Conservation (phyloP, 1,284 basidiomycete species). For the Moesziomyces sp. region DNA sequence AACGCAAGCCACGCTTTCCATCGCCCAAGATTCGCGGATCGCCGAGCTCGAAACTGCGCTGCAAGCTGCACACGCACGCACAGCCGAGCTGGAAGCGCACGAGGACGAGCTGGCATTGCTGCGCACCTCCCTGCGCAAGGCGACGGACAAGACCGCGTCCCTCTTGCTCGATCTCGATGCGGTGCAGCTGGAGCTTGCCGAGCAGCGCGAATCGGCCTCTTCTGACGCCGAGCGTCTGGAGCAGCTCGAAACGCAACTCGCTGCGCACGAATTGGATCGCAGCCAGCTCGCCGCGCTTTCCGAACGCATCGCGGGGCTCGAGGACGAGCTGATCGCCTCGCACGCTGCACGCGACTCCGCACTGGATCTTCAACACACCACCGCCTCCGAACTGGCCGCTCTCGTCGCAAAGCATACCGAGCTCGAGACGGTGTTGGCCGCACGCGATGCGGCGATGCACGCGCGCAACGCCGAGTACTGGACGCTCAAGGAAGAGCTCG, state of each 20-base stretch:
- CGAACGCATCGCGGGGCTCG: not conserved
- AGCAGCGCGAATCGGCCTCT: slow-evolving; percentile 18
- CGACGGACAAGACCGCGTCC: slow-evolving; percentile 3
- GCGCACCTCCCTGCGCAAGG: slow-evolving; percentile 1
- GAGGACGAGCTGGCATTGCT: slow-evolving; percentile 9
- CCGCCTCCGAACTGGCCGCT: not conserved
- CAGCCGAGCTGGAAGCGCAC: slow-evolving; percentile 1
- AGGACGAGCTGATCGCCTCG: not conserved
- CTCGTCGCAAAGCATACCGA: slow-evolving; percentile 4
- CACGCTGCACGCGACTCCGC: not conserved
- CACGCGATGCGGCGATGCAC: slow-evolving; percentile 19
- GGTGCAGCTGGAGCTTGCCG: slow-evolving; percentile 18
- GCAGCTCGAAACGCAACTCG: slow-evolving; percentile 15
- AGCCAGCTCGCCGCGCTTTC: not conserved
- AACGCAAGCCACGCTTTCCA: slow-evolving; percentile 1
- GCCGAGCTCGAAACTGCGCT: not conserved
- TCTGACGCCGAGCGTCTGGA: slow-evolving; percentile 16
- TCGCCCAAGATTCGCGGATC: not conserved
- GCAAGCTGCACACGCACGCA: not conserved
- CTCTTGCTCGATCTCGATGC: slow-evolving; percentile 4
- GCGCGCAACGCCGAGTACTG: slow-evolving; percentile 49
- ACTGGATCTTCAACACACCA: not conserved
- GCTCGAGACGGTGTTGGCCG: slow-evolving; percentile 14
- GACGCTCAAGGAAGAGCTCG: slow-evolving; percentile 55
- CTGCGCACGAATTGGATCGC: not conserved